These are phyloP conservation scores for Acanthamoeba sp. DNA, from an alignment of 208 protist species.

Conservation along the genomic window DNA sequence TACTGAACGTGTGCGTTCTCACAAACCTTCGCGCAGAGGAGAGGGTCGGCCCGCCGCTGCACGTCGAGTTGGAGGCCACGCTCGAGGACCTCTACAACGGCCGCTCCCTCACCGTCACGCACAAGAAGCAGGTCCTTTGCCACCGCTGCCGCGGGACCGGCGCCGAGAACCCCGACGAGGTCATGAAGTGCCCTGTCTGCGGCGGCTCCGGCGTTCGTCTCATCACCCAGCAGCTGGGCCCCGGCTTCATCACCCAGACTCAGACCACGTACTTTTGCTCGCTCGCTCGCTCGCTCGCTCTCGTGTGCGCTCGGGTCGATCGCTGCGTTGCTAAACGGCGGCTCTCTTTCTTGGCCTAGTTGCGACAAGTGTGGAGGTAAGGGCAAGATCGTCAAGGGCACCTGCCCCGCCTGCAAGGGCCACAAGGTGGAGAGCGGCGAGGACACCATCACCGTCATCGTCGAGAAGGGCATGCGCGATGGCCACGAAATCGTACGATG, in stretches of 20 bases:
- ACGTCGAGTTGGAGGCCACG: slow-evolving; percentile 83
- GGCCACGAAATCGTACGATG: slow-evolving; percentile 75
- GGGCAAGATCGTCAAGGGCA: slow-evolving; percentile 90
- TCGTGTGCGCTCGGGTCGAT: not conserved
- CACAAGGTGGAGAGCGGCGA: slow-evolving; percentile 87
- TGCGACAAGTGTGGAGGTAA: slow-evolving; percentile 93
- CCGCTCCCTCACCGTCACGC: slow-evolving; percentile 71
- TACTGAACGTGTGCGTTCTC: not conserved
- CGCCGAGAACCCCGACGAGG: slow-evolving; percentile 82
- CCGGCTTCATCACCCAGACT: slow-evolving; percentile 86
- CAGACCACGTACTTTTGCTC: slow-evolving; percentile 78
- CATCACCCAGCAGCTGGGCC: slow-evolving; percentile 85
- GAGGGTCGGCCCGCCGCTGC: slow-evolving; percentile 75
- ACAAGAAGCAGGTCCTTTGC: slow-evolving; percentile 87
- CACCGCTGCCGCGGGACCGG: slow-evolving; percentile 83
- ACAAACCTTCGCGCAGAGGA: not conserved
- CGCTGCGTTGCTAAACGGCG: not conserved
- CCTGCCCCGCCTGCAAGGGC: slow-evolving; percentile 91
- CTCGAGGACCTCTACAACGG: slow-evolving; percentile 87
- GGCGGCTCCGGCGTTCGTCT: slow-evolving; percentile 81
- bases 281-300: not conserved
- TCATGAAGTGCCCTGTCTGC: slow-evolving; percentile 81
- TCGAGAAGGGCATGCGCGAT: slow-evolving; percentile 83
- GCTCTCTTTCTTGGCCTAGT: slow-evolving; percentile 24
- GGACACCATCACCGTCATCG: slow-evolving; percentile 78